Base-by-base conservation (phyloP, 2,329 filamentous ascomycete species). In the Alternaria angustiovoidea region DNA sequence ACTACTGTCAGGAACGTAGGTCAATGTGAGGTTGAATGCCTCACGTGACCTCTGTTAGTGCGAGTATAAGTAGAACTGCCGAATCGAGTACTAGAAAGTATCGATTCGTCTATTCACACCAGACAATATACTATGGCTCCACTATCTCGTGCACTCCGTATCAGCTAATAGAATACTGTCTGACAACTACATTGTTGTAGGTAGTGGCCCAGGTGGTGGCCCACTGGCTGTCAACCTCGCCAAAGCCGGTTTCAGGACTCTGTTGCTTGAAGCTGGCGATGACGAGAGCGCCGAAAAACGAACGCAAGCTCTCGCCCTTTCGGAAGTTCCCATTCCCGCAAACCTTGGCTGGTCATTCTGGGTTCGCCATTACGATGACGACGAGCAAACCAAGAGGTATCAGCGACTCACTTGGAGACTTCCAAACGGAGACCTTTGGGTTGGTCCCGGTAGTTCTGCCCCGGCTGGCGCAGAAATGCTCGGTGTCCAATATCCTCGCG, bases 401-500 rank as follows among this genome's bases (percentile, higher is more conserved):
- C 32, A 36, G 32, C 32, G 32, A 14, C 32, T 36, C 5, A 36
- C 32, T 14, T 36, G 32, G 32, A 16, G 32, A 12, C 32, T 36
- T 14, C 14, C 32, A 6, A 36, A 36, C 12, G 32, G 32, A 14
- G 14, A 36, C 32, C 11, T 36, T 14, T 36, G 32, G 32, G 32
- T 36, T 36, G 32, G 32, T 14, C 32, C 32, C 6, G 32, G 32
- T 6, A 36, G 12, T 36, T 36, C 32, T 14, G 32, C 32, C 5
- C 32, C 32, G 12, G 11, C 14, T 14, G 14, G 32, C 4, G 32
- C 32, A 14, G 32, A 36, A 36, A 36, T 36, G 6, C 11, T 36
- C 12, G 49, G 49, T 41, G 30, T 51, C 20, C 49, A 39, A 9
- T 42, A 51, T 30, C 36, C 49, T 30, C 36, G 49, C 18, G 49